Evolutionary conservation across 257 asterid species (phyloP).

Genomic region (Galeopsis tetrahit): DNA sequence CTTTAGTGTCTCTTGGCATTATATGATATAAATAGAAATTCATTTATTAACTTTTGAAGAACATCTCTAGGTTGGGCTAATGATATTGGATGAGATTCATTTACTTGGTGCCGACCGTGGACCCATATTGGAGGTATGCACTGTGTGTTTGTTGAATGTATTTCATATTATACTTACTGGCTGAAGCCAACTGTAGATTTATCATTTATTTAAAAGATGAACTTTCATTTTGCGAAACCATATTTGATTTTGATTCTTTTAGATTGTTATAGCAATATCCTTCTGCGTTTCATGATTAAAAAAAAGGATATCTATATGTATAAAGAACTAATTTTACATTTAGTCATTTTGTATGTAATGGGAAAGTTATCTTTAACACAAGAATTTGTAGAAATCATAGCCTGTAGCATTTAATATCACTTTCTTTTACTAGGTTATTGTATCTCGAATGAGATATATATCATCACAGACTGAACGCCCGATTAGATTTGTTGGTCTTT

Average conservation of each 20-base stretch:
- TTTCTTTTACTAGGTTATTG: constrained; percentile 72
- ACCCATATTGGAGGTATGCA: constrained; percentile 92
- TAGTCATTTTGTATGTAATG: neutral
- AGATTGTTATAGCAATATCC: constrained; percentile 11
- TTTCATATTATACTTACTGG: constrained; percentile 7
- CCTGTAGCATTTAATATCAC: constrained; percentile 18
- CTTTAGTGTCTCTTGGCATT: neutral
- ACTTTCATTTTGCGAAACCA: neutral
- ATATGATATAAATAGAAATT: neutral
- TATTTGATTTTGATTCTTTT: neutral
- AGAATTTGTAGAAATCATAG: constrained; percentile 23
- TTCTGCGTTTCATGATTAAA: constrained; percentile 5
- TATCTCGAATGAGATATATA: constrained; percentile 98
- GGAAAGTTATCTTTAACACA: neutral
- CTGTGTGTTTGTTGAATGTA: constrained; percentile 24
- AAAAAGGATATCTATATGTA: neutral
- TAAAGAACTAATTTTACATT: constrained; percentile 9
- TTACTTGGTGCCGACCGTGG: constrained; percentile 99
- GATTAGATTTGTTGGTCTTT: constrained; percentile 92
- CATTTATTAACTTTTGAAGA: constrained; percentile 12
- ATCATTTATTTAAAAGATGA: constrained; percentile 7
- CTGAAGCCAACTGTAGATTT: constrained; percentile 25
- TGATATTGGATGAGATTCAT: constrained; percentile 98
- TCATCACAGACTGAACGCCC: constrained; percentile 96
- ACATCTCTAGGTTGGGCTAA: constrained; percentile 82